Conservation (phyloP, 345 rosid species). For the Lepidium sativum region DNA sequence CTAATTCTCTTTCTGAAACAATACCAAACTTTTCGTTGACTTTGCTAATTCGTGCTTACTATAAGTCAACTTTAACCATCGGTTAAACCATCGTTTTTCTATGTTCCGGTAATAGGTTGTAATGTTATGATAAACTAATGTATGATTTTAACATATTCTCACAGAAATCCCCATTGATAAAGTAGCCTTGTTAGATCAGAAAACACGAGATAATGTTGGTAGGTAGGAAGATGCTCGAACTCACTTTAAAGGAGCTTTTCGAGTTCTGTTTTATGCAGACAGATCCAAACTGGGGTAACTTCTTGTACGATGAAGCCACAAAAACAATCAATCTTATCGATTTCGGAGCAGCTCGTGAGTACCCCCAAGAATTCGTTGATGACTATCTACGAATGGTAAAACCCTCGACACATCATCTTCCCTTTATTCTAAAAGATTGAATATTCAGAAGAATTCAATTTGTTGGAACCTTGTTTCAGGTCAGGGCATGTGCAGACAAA, state of each 20-base stretch:
- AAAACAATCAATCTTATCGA: conserved; percentile 76
- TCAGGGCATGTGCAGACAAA: conserved; percentile 70
- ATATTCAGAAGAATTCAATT: not conserved
- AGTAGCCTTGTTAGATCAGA: conserved; percentile 70
- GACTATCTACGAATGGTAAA: conserved; percentile 82
- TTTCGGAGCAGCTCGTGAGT: conserved; percentile 94
- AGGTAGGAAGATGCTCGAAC: conserved; percentile 72
- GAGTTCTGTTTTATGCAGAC: conserved; percentile 95
- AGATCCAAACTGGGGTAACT: conserved; percentile 97
- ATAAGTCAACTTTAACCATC: no score
- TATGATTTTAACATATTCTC: not conserved
- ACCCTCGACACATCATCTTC: not conserved
- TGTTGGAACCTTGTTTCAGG: conserved; percentile 32
- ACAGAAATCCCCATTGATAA: conserved; percentile 86
- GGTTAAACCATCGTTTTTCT: no score
- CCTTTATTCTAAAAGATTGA: not conserved
- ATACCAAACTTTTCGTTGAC: no score
- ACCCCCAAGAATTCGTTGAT: conserved; percentile 79
- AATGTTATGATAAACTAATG: not conserved
- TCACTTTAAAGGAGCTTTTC: conserved; percentile 80
- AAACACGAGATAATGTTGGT: conserved; percentile 74
- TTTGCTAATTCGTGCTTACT: no score
- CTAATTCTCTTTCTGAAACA: no score
- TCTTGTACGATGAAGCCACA: conserved; percentile 64
- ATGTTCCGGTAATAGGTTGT: not conserved